Evolutionary conservation across 306 rosid species (phyloP), one percentile per base, ranked within the genome.

Genomic region (Cicer chorassanicum): DNA sequence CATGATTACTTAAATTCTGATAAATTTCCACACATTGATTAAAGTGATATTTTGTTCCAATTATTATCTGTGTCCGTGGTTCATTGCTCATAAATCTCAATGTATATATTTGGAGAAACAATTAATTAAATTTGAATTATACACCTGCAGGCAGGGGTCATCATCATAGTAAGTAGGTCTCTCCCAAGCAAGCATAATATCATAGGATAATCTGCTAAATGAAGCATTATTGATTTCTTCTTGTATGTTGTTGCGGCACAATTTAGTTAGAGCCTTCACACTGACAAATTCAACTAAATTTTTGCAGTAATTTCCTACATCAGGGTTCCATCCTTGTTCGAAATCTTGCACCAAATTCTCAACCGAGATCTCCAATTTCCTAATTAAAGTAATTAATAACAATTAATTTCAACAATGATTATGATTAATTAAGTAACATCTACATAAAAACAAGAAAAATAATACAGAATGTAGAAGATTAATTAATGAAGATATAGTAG

Each of bases 171-270:
- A 80, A 62, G 82, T 72, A 38, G 98, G 98, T 55, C 78, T 84
- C 88, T 90, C 93, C 97, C 98, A 94, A 4, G 97, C 93, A 9
- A 94, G 89, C 99, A 94, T 94, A 87, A 86, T 74, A 67, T 92
- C 93, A 64, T 85, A 90, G 0, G 96, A 87, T 72, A 89, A 82
- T 67, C 97, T 89, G 78, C 82, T 83, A 62, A 88, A 90, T 9
- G 84, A 86, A 3, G 92, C 92, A 78, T 81, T 79, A 6, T 14
- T 82, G 55, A 94, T 87, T 16, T 84, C 86, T 78, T 83, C 89
- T 54, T 85, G 81, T 8, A 87, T 49, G 64, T 73, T 49, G 64
- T 73, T 85, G 21, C 48, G 62, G 61, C 89, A 83, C 67, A 82
- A 43, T 45, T 60, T 79, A 15, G 46, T 63, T 65, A 92, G 42